These are phyloP conservation scores for Pseudogymnoascus sp. DNA, from an alignment of 2,329 filamentous ascomycete genomes.

Conservation along the genomic window DNA sequence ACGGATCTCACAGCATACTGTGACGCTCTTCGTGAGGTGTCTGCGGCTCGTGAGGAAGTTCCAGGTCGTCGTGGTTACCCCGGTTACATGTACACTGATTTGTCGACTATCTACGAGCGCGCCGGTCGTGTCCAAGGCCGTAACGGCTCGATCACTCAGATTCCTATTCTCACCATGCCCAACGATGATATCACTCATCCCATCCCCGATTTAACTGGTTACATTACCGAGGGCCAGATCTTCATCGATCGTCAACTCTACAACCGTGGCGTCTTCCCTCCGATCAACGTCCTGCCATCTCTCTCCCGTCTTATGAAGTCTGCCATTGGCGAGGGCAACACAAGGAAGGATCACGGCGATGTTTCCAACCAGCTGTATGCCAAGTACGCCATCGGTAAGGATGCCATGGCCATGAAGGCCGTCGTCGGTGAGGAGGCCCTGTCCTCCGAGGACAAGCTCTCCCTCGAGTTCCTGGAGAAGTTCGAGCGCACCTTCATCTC, in stretches of 20 bases:
- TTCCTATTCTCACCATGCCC: constrained; percentile 98
- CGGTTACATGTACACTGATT: constrained; percentile 99
- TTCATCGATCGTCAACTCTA: constrained; percentile 88
- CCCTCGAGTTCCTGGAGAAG: constrained; percentile 95
- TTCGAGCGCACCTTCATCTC: constrained; percentile 93
- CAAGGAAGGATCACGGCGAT: constrained; percentile 92
- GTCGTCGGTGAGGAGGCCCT: constrained; percentile 97
- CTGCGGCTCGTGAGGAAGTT: constrained; percentile 95
- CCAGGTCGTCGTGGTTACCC: constrained; percentile 98
- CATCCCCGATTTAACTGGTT: constrained; percentile 96
- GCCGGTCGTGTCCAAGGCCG: constrained; percentile 94
- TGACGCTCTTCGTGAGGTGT: constrained; percentile 97
- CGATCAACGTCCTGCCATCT: constrained; percentile 96
- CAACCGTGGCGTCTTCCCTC: constrained; percentile 97
- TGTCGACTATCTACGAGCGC: constrained; percentile 99
- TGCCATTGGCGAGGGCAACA: constrained; percentile 95
- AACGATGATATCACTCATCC: constrained; percentile 99
- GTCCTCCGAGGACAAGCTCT: constrained; percentile 93
- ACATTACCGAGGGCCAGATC: constrained; percentile 98
- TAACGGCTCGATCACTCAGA: constrained; percentile 98
- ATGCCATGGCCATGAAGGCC: constrained; percentile 97
- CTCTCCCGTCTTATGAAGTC: constrained; percentile 99
- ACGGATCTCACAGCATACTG: constrained; percentile 98
- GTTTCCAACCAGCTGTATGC: constrained; percentile 99
- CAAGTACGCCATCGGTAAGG: constrained; percentile 98